These are phyloP conservation scores for Colletotrichum magnum DNA, from an alignment of 2,329 filamentous ascomycete genomes.

Conservation along the genomic window DNA sequence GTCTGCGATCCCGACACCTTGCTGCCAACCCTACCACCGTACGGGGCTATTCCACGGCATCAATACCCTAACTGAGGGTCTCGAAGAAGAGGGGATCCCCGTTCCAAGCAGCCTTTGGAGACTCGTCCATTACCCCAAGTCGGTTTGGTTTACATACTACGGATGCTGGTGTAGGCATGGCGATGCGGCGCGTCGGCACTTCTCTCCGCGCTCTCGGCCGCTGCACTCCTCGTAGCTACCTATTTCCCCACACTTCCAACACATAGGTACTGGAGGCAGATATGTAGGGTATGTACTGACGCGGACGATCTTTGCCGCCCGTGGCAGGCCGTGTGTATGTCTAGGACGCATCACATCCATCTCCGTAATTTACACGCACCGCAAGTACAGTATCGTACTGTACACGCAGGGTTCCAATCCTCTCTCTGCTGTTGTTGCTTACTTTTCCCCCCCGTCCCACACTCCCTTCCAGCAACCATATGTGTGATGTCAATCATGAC, in stretches of 20 bases:
- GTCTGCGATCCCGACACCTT: background rate
- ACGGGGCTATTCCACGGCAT: too few relatives aligned
- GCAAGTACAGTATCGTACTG: too few relatives aligned
- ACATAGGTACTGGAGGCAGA: background rate
- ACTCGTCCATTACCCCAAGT: background rate
- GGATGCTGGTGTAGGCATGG: background rate
- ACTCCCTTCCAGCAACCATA: background rate
- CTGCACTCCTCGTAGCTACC: background rate
- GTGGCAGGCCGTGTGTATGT: background rate
- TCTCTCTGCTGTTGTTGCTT: slow-evolving; percentile 1
- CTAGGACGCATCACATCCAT: too few relatives aligned
- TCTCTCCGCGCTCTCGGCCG: slow-evolving; percentile 7
- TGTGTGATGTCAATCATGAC: slow-evolving; percentile 5
- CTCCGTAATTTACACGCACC: too few relatives aligned
- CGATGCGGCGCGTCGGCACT: slow-evolving; percentile 18
- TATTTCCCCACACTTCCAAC: slow-evolving; percentile 13
- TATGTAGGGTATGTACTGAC: too few relatives aligned
- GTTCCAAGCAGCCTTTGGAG: background rate
- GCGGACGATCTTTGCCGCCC: slow-evolving; percentile 21
- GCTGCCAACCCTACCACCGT: background rate
- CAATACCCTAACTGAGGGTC: background rate
- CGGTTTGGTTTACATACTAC: too few relatives aligned
- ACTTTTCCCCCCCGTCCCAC: background rate
- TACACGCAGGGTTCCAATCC: slow-evolving; percentile 1
- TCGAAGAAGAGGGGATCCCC: background rate